These are phyloP conservation scores for Microbotryum scabiosae DNA, from an alignment of 1,284 basidiomycete species.

Conservation along the genomic window DNA sequence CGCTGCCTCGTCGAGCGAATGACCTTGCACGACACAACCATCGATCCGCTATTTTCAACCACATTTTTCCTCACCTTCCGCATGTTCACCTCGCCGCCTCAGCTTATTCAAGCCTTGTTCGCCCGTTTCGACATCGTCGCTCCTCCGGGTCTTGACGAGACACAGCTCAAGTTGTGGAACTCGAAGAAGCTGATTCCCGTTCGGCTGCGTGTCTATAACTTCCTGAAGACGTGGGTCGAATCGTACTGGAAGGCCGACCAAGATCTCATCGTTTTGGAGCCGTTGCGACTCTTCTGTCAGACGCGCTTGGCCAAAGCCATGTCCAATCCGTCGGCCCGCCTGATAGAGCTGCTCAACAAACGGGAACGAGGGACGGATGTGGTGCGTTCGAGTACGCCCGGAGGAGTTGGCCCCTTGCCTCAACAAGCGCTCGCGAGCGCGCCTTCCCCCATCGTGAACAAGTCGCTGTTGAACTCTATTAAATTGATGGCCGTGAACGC, in stretches of 20 bases:
- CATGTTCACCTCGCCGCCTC: conserved; percentile 71
- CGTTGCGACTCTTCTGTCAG: conserved; percentile 56
- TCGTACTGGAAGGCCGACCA: conserved; percentile 66
- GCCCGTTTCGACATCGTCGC: conserved; percentile 67
- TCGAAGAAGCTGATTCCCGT: conserved; percentile 80
- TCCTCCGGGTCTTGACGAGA: conserved; percentile 37
- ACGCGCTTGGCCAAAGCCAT: conserved; percentile 58
- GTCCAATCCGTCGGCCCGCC: conserved; percentile 57
- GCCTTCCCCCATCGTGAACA: conserved; percentile 67
- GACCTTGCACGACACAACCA: conserved; percentile 83
- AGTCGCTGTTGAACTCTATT: conserved; percentile 53
- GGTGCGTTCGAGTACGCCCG: conserved; percentile 4
- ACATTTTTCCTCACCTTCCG: conserved; percentile 96
- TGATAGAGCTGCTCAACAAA: conserved; percentile 57
- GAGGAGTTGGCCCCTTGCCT: conserved; percentile 29
- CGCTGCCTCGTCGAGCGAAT: conserved; percentile 84
- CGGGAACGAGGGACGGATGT: conserved; percentile 33
- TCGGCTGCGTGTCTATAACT: conserved; percentile 77
- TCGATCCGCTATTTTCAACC: conserved; percentile 68
- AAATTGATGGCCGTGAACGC: conserved; percentile 47
- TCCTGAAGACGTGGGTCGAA: conserved; percentile 90
- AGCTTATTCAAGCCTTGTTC: conserved; percentile 68
- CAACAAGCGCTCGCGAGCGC: conserved; percentile 27
- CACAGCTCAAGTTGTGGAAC: conserved; percentile 64
- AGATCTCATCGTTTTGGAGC: conserved; percentile 45